Evolutionary conservation across 2,329 filamentous ascomycete species (phyloP).

Genomic region (Apiospora marii): DNA sequence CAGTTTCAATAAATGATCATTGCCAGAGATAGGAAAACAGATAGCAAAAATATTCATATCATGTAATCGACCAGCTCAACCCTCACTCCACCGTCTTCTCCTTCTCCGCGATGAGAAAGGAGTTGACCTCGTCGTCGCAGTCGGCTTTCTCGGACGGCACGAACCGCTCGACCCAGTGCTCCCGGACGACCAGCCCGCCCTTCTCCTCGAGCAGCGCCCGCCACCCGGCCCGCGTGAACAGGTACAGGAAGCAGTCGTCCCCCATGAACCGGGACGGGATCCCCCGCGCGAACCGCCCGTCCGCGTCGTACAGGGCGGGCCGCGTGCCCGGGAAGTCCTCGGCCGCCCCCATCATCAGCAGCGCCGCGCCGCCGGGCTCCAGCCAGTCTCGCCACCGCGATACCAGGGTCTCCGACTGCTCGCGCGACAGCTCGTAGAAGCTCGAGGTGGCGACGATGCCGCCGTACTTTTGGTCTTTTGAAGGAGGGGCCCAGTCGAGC

Average conservation of each 20-base stretch:
- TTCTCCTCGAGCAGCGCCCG: conserved; percentile 10
- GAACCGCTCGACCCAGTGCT: not conserved
- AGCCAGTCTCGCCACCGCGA: conserved; percentile 15
- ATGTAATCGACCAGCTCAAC: not conserved
- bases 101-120: not conserved
- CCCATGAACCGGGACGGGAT: conserved; percentile 22
- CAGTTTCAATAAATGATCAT: no score
- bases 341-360: not conserved
- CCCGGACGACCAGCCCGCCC: conserved; percentile 1
- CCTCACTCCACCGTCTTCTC: not conserved
- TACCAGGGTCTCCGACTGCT: conserved; percentile 4
- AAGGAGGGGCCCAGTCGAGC: not conserved
- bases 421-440: conserved; percentile 7
- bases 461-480: not conserved
- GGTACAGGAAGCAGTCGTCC: not conserved
- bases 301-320: not conserved
- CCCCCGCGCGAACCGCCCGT: conserved; percentile 9
- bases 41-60: no score
- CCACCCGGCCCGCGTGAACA: conserved; percentile 20
- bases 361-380: conserved; percentile 2
- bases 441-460: conserved; percentile 8
- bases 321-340: not conserved
- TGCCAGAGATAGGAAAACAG: no score
- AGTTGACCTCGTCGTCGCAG: not conserved
- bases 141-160: not conserved